Evolutionary conservation across 306 rosid genomes (phyloP).

Genomic region (Benincasa hispida): DNA sequence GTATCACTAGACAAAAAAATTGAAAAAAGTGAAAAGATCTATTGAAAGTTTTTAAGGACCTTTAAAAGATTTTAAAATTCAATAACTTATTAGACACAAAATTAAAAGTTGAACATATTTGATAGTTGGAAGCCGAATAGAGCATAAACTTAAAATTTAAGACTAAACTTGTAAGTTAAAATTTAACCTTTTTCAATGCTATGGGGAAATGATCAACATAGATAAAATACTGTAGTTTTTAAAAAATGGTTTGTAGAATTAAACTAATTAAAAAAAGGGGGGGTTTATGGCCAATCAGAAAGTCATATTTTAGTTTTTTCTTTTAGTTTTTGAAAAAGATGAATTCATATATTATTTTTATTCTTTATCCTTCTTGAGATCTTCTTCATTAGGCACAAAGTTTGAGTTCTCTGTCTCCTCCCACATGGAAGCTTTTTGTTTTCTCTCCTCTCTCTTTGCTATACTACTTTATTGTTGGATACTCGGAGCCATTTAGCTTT

Average conservation of each 20-base stretch:
- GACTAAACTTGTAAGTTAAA: no score
- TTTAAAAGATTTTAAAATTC: no score
- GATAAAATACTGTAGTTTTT: background rate
- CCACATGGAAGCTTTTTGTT: background rate
- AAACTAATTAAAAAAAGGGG: background rate
- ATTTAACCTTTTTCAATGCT: background rate
- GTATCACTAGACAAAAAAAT: no score
- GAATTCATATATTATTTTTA: no score
- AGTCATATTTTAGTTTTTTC: no score
- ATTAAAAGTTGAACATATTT: no score
- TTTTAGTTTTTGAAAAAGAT: no score
- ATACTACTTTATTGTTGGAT: background rate
- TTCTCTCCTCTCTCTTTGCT: background rate
- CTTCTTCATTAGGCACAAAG: background rate
- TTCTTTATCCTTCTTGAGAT: background rate
- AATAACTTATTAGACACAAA: no score
- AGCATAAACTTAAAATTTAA: no score
- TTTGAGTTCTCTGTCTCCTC: background rate
- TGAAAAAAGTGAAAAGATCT: no score
- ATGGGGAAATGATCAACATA: background rate
- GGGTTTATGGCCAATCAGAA: background rate
- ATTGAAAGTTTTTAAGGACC: no score
- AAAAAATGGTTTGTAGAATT: background rate
- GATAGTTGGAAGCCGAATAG: no score
- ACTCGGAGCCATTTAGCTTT: background rate